Base-by-base conservation (phyloP, 495 filamentous ascomycete genomes). In the Opeltia flavorubescens region DNA sequence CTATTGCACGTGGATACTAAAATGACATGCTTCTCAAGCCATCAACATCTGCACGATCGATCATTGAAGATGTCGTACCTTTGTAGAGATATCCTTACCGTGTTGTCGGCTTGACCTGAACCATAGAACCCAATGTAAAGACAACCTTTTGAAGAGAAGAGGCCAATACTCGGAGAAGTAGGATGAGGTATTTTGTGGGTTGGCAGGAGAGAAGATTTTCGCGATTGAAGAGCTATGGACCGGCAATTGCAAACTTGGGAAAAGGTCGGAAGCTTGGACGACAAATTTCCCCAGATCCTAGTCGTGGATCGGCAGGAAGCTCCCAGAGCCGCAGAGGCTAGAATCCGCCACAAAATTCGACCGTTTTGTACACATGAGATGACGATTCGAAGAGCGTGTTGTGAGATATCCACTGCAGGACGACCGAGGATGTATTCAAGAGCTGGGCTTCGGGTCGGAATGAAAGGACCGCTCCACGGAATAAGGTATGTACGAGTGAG, bases 151-250 rank as follows among this genome's bases (percentile, higher is more conserved):
- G n/a, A n/a, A n/a, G n/a, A n/a, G n/a, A n/a, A n/a, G n/a, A n/a
- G n/a, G n/a, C n/a, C n/a, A n/a, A n/a, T n/a, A n/a, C n/a, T n/a
- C n/a, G n/a, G n/a, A n/a, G n/a, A n/a, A n/a, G 20, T 21, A 24
- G 20, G 36, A 40, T 12, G 36, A 40, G 13, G 36, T 40, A 21
- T 21, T 40, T 24, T 8, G n/a, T 15, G n/a, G 12, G 18, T 11
- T 24, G 36, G 36, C 24, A 11, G 20, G 20, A 24, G 24, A 20
- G 20, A 40, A 4, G 24, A 20, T 40, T 40, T 15, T 40, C 36
- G 36, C 36, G 20, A 40, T 40, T n/a, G 5, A 40, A 40, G 36
- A 40, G 36, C 36, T 40, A 20, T 40, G 36, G 36, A 18, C 36
- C 36, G 36, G 36, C 36, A 40, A 40, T 40, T 40, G 36, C 11